Evolutionary conservation across 345 rosid species (phyloP).

Genomic region (Salix viminalis): DNA sequence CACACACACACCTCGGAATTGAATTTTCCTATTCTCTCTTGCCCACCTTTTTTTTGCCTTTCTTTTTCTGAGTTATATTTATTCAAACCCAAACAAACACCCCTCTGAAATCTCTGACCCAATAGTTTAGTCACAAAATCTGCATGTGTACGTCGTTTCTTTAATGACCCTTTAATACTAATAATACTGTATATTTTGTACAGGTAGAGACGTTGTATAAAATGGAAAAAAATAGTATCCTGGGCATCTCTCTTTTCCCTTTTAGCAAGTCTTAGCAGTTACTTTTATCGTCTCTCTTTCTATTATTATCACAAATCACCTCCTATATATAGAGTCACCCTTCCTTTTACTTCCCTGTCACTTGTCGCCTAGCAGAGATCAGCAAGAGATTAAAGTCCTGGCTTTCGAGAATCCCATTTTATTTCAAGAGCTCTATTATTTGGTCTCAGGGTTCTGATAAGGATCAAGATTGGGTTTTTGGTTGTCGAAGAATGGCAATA

Average conservation of each 20-base stretch:
- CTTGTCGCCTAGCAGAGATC: neutral
- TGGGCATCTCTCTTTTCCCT: slow-evolving; percentile 16
- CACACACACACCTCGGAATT: slow-evolving; percentile 31
- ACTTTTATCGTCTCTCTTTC: slow-evolving; percentile 22
- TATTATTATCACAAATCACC: slow-evolving; percentile 19
- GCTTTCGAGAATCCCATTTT: neutral
- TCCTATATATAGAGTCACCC: slow-evolving; percentile 17
- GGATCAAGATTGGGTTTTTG: neutral
- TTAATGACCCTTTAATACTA: neutral
- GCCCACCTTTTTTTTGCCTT: neutral
- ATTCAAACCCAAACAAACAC: slow-evolving; percentile 32
- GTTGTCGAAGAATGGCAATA: slow-evolving; percentile 48
- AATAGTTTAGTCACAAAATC: slow-evolving; percentile 80
- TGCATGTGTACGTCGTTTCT: slow-evolving; percentile 76
- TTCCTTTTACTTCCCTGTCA: neutral
- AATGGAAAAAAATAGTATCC: slow-evolving; percentile 13
- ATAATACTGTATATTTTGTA: neutral
- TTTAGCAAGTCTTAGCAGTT: slow-evolving; percentile 31
- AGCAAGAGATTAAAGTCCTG: neutral
- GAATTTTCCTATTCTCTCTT: slow-evolving; percentile 9
- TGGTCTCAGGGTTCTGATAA: neutral
- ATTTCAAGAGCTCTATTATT: neutral
- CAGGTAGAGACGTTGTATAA: neutral
- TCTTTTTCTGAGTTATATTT: neutral
- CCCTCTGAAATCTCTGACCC: slow-evolving; percentile 69